Evolutionary conservation across 2,329 filamentous ascomycete species (phyloP).

Genomic region (Pyrenophora graminea): DNA sequence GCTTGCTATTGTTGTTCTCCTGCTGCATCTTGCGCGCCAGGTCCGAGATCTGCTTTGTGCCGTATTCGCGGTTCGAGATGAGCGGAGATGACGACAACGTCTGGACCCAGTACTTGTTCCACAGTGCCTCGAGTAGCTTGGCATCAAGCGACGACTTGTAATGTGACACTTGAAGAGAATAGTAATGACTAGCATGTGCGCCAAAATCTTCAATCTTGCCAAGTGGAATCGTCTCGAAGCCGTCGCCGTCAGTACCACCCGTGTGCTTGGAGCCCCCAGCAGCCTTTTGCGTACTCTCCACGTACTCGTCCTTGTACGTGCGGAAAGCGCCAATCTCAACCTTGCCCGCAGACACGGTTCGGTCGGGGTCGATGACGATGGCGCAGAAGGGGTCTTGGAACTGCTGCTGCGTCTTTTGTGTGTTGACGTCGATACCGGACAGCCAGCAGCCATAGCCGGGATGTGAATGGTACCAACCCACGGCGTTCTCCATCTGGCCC

Average conservation of each 20-base stretch:
- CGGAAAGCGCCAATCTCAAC: conserved; percentile 97
- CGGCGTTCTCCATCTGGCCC: conserved; percentile 83
- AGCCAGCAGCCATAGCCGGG: conserved; percentile 99
- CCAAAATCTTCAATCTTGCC: conserved; percentile 95
- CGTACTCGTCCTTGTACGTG: conserved; percentile 78
- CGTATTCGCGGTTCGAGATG: conserved; percentile 89
- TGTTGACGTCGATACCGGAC: conserved; percentile 91
- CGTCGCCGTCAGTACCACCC: conserved; percentile 56
- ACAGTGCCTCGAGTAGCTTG: conserved; percentile 82
- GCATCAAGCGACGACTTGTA: conserved; percentile 93
- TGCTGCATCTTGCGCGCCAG: conserved; percentile 80
- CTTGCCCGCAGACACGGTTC: conserved; percentile 90
- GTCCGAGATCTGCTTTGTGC: conserved; percentile 89
- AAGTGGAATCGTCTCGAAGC: conserved; percentile 80
- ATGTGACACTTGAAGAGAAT: conserved; percentile 86
- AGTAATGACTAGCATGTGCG: conserved; percentile 88
- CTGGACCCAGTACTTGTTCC: conserved; percentile 99
- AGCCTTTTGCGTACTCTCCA: conserved; percentile 49
- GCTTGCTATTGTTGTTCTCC: conserved; percentile 54
- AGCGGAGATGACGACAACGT: conserved; percentile 90
- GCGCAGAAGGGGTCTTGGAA: conserved; percentile 91
- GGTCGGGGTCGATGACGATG: conserved; percentile 94
- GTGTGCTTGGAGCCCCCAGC: conserved; percentile 32
- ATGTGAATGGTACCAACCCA: conserved; percentile 98
- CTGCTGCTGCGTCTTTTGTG: conserved; percentile 81